Evolutionary conservation across 2,329 filamentous ascomycete species (phyloP), one percentile per base, ranked within the genome.

Genomic region (Pyrenophora teres): DNA sequence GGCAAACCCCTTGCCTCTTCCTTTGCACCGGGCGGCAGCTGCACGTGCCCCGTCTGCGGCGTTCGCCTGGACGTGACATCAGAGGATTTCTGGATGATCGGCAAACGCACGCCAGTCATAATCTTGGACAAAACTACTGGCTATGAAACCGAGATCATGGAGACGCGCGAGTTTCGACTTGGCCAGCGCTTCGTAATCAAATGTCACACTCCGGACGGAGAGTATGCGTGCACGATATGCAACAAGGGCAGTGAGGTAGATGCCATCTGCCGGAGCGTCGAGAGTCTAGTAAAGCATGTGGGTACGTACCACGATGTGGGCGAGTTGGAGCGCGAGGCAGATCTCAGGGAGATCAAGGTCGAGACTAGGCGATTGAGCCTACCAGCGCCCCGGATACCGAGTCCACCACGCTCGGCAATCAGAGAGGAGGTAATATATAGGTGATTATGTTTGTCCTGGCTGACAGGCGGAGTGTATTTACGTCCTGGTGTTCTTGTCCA

Each of bases 51-150:
- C 1, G 62, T 50, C 3, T 74, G 72, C 50, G 62, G 63, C 3
- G 31, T 65, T 0, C 57, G 46, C 1, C 52, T 74, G 33, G 62
- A 60, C 39, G 68, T 68, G 3, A 63, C 67, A 1, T 50, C 63
- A 5, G 66, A 70, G n/a, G 71, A 74, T 45, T 72, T 71, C 55
- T 74, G 72, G 72, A 63, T 69, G 54, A 74, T 74, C 12, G 68
- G 68, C 15, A 74, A 74, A 44, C 60, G 69, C 19, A 68, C 61
- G 9, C 67, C 69, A 1, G 38, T 67, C 9, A 54, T 64, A 6
- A 47, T 71, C 9, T 25, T 57, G 3, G 63, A 68, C 10, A 54
- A 62, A 8, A 52, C 49, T 4, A 21, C 49, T 10, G 60, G 62
- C 9, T 69, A 69, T 39, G 62, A 71, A 35, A 66, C 70, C 9